Percentiles rank a stretch among this genome's conserved stretches.
phyloP scores from a whole-genome alignment of 2,329 filamentous ascomycete genomes.

The Epichloe gansuensis region DNA sequence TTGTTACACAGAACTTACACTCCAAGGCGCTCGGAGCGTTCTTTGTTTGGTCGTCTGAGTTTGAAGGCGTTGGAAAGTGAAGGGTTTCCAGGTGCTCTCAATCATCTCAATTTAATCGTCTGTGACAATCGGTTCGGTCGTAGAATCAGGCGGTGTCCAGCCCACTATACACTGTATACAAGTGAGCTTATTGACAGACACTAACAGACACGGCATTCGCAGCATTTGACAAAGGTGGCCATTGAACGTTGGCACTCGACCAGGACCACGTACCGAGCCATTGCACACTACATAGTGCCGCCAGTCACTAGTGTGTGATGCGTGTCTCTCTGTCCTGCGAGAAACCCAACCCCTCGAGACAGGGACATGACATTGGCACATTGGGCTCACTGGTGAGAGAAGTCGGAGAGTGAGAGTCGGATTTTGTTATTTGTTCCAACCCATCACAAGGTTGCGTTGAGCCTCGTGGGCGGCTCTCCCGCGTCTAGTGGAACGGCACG shows the following conservation, averaged over 20 bases:
- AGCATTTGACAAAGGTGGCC: neutral
- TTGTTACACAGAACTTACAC: too few species aligned
- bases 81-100: too few species aligned
- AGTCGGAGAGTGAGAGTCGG: neutral
- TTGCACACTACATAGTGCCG: neutral
- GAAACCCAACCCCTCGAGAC: neutral
- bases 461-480: slow-evolving; percentile 7
- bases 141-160: neutral
- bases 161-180: too few species aligned
- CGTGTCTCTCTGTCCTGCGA: neutral
- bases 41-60: too few species aligned
- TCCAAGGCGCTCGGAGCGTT: too few species aligned
- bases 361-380: neutral
- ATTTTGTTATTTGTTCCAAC: neutral
- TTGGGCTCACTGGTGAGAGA: neutral
- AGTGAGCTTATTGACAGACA: too few species aligned
- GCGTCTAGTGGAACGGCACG: slow-evolving; percentile 4
- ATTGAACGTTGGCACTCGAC: neutral
- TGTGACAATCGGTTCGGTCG: neutral
- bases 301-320: neutral
- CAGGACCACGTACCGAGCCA: neutral
- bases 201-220: too few species aligned
- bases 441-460: slow-evolving; percentile 5
- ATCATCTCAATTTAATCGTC: too few species aligned
- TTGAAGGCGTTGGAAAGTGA: too few species aligned